Percentiles rank a stretch among this genome's conserved stretches.
Evolutionary conservation across 2,329 filamentous ascomycete genomes (phyloP).

Genomic region (Fusarium sp.): DNA sequence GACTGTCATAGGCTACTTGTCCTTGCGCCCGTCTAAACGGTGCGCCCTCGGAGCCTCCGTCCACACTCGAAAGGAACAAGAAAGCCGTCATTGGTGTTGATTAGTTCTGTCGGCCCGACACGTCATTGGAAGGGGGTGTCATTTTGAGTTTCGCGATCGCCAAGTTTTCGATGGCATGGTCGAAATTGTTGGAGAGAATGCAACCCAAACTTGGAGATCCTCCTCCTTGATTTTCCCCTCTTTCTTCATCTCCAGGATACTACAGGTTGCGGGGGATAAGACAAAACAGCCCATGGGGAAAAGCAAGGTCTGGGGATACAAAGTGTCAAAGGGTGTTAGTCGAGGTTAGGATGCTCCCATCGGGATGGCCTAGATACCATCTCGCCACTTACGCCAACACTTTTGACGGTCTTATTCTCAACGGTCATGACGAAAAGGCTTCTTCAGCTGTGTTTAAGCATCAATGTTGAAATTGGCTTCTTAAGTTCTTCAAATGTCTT

Average conservation of each 20-base stretch:
- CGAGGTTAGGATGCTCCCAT: not conserved
- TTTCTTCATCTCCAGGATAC: not conserved
- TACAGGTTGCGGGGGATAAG: constrained; percentile 23
- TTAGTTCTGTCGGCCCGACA: not conserved
- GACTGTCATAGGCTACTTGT: not conserved
- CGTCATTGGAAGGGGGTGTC: not conserved
- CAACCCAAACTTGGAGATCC: not conserved
- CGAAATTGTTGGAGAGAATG: not conserved
- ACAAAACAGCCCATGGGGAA: constrained; percentile 5
- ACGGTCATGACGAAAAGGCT: not conserved
- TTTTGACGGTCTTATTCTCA: not conserved
- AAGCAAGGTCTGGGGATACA: not conserved
- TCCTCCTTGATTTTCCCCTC: not conserved
- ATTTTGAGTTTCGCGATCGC: not conserved
- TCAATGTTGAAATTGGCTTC: not conserved
- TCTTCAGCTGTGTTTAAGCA: not conserved
- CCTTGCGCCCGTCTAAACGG: not conserved
- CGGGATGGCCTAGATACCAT: not conserved
- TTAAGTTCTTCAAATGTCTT: not conserved
- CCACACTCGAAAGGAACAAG: not conserved
- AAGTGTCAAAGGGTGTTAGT: not conserved
- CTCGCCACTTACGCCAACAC: constrained; percentile 4
- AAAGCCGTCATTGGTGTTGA: not conserved
- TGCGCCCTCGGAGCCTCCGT: not conserved
- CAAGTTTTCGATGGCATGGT: not conserved